These are phyloP conservation scores for Jackrogersella minutella DNA, from an alignment of 495 filamentous ascomycete species.

Conservation along the genomic window DNA sequence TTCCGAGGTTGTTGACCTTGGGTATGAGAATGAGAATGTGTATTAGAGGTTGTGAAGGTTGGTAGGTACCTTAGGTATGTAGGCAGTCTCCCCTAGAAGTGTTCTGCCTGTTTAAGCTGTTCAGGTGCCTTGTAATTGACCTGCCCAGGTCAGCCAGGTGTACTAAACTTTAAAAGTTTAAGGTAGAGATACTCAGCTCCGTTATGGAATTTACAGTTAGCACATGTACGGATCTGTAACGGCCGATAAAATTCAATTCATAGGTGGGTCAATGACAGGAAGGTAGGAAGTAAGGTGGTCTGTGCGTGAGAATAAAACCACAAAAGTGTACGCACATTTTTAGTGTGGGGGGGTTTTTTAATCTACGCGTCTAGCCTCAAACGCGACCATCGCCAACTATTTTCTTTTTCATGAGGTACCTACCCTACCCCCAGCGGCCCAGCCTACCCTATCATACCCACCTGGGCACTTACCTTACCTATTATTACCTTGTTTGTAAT, in stretches of 20 bases:
- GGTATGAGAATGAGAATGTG: too few relatives aligned
- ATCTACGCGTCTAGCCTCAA: conserved; percentile 13
- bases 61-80: background rate
- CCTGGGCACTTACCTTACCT: background rate
- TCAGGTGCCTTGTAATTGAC: too few relatives aligned
- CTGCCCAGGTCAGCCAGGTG: too few relatives aligned
- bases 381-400: conserved; percentile 11
- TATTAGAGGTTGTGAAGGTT: background rate
- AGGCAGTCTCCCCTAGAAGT: background rate
- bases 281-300: too few relatives aligned
- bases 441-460: too few relatives aligned
- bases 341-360: conserved; percentile 10
- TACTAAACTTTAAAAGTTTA: too few relatives aligned
- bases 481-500: background rate
- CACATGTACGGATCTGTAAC: background rate
- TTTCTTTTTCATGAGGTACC: background rate
- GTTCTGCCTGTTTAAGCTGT: conserved; percentile 26
- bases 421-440: too few relatives aligned
- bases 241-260: too few relatives aligned
- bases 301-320: too few relatives aligned
- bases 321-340: conserved; percentile 8
- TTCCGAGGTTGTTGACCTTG: too few relatives aligned
- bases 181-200: too few relatives aligned
- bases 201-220: conserved; percentile 9
- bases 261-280: background rate